A percentile compares a stretch with the other conserved stretches of the same genome.
Conservation (phyloP, 306 rosid genomes). For the Cajanus cajan region DNA sequence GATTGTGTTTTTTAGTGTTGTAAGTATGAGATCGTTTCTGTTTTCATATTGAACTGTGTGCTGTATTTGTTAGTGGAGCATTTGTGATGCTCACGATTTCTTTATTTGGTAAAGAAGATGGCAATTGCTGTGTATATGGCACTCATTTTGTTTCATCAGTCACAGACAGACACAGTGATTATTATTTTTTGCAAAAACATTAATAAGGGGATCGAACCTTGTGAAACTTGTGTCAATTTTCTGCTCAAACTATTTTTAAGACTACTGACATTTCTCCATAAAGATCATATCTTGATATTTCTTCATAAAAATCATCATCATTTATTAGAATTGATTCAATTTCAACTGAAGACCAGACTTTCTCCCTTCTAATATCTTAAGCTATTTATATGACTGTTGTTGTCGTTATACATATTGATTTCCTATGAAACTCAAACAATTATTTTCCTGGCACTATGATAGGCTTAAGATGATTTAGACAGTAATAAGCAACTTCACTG, state of each 20-base stretch:
- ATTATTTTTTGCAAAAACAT: background rate
- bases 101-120: conserved; percentile 28
- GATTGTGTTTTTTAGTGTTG: background rate
- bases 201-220: background rate
- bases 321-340: background rate
- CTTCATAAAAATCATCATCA: background rate
- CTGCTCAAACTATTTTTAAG: background rate
- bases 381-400: background rate
- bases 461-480: too few relatives aligned
- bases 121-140: background rate
- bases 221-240: background rate
- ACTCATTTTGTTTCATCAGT: background rate
- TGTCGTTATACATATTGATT: background rate
- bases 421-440: conserved; percentile 6
- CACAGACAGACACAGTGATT: background rate
- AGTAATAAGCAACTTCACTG: background rate
- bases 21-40: background rate
- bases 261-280: background rate
- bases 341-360: background rate
- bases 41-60: background rate
- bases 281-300: background rate
- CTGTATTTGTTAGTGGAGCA: conserved; percentile 11
- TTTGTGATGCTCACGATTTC: conserved; percentile 18
- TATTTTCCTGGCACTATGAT: background rate
- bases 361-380: background rate